Percentiles rank a stretch among this genome's conserved stretches.
phyloP scores from a whole-genome alignment of 176 grass and related monocot species.

The Leersia perrieri region DNA sequence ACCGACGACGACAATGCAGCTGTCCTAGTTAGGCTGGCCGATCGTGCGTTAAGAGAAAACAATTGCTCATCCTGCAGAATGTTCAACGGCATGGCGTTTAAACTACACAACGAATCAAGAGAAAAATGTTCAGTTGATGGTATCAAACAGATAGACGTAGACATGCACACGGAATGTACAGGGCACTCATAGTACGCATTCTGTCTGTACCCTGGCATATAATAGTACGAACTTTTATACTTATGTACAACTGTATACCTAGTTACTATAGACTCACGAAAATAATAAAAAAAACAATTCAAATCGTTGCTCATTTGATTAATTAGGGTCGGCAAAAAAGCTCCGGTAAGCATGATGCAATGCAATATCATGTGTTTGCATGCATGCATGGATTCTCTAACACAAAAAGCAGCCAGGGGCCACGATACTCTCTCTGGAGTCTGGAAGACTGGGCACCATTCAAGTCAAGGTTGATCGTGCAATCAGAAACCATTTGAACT shows the following conservation, averaged over 20 bases:
- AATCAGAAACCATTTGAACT: constrained; percentile 7
- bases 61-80: neutral
- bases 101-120: neutral
- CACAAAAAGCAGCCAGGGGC: neutral
- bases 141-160: neutral
- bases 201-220: neutral
- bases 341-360: neutral
- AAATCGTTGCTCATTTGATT: neutral
- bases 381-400: neutral
- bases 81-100: neutral
- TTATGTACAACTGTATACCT: neutral
- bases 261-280: neutral
- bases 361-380: neutral
- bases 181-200: neutral
- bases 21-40: too few relatives aligned
- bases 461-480: neutral
- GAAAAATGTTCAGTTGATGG: neutral
- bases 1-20: neutral
- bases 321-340: neutral
- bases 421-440: neutral
- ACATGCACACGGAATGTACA: neutral
- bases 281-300: neutral
- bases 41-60: neutral
- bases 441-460: constrained; percentile 1
- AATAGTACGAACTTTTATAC: neutral